Base-by-base conservation (phyloP, 495 filamentous ascomycete species). In the Trichoderma parareesei region DNA sequence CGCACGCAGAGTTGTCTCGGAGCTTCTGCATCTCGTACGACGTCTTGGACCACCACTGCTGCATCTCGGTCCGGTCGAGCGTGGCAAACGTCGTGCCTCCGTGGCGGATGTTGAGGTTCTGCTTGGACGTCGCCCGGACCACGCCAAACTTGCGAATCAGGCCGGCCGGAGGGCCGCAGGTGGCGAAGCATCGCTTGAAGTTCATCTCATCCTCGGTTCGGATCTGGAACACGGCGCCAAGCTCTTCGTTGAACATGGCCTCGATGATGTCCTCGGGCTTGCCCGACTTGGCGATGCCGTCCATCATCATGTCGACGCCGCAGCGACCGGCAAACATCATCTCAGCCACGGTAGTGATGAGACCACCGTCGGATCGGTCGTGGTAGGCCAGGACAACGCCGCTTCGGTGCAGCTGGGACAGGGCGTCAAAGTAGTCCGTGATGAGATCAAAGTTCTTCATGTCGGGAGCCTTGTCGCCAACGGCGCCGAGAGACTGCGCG, bases 301-400 rank as follows among this genome's bases (percentile, higher is more conserved):
- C 93, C 66, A 97, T 77, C 83, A 90, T 88, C 46, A 98, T 78
- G 63, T 93, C 88, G 35, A 90, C 84, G 66, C 95, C 95, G 69
- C 92, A 96, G 53, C 94, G 87, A 38, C 94, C 94, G 11, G 94
- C 94, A 70, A 98, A 97, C 86, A 96, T 95, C 94, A 98, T 98
- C 74, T 98, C 94, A 11, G 86, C 90, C 11, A 98, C 79, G 8
- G 93, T 92, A 13, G 93, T 97, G 69, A 98, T 85, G 5, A 98
- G 78, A 70, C 94, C 94, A 75, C 95, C 94, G 68, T 98, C 94
- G 16, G 91, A 96, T 42, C 88, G 83, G 72, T 98, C 94, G 72
- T 98, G 94, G 71, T 98, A 98, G 18, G 94, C 95, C 35, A 98
- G 82, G 38, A 98, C 92, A 67, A 97, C 83, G 16, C 87, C 89